Conservation (phyloP, 805 yeast species). For the Lipomyces lipofer region DNA sequence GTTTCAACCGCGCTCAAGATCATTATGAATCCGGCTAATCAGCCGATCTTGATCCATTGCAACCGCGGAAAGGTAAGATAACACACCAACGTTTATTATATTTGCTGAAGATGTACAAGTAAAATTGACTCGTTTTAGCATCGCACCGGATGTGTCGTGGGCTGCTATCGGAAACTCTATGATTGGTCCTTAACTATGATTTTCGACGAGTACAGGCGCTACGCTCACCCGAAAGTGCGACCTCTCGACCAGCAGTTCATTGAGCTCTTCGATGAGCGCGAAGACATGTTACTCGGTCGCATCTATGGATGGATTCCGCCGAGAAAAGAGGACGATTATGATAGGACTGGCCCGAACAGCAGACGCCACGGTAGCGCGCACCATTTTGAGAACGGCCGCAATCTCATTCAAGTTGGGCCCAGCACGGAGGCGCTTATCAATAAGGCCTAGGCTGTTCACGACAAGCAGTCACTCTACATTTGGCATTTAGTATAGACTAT, state of each 20-base stretch:
- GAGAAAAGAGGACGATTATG: no score
- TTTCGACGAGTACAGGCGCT: slow-evolving; percentile 91
- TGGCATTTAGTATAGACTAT: no score
- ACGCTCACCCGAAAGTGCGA: slow-evolving; percentile 92
- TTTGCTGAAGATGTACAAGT: neutral
- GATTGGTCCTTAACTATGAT: slow-evolving; percentile 93
- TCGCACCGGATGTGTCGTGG: slow-evolving; percentile 93
- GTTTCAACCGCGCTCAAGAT: slow-evolving; percentile 80
- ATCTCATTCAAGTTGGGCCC: no score
- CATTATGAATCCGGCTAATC: slow-evolving; percentile 80
- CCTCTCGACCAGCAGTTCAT: slow-evolving; percentile 95
- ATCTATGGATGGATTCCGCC: slow-evolving; percentile 27
- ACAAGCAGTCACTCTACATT: no score
- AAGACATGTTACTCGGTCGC: slow-evolving; percentile 23
- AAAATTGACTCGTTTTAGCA: slow-evolving; percentile 45
- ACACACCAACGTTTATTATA: neutral
- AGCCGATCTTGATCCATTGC: slow-evolving; percentile 90
- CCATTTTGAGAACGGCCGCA: no score
- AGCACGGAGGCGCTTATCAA: no score
- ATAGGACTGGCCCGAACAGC: no score
- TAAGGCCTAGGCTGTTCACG: no score
- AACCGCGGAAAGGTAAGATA: slow-evolving; percentile 71
- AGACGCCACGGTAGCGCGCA: no score
- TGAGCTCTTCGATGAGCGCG: slow-evolving; percentile 66
- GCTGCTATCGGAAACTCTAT: slow-evolving; percentile 84